These are phyloP conservation scores for Tetracladium maxilliforme DNA, from an alignment of 2,329 filamentous ascomycete genomes.

Conservation along the genomic window DNA sequence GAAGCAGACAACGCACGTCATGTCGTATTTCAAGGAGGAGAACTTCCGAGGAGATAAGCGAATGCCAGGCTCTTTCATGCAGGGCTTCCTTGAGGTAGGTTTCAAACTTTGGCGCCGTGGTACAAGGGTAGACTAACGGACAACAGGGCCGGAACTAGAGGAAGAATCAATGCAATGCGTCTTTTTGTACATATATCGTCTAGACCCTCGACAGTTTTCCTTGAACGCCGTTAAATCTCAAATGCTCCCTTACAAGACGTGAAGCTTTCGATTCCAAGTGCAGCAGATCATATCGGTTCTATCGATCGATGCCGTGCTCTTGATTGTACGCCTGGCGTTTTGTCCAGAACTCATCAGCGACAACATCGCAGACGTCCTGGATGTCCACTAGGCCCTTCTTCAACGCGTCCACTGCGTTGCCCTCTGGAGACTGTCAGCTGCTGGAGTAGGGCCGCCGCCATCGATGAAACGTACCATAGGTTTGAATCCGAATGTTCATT, in stretches of 20 bases:
- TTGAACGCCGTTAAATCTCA: too few species aligned
- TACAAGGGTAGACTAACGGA: not conserved
- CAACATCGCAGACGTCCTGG: slow-evolving; percentile 83
- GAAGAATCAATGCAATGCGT: too few species aligned
- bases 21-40: slow-evolving; percentile 92
- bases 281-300: too few species aligned
- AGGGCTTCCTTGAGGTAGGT: slow-evolving; percentile 83
- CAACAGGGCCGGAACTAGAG: slow-evolving; percentile 9
- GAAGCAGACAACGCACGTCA: slow-evolving; percentile 91
- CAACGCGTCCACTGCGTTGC: slow-evolving; percentile 69
- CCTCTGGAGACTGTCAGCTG: slow-evolving; percentile 35
- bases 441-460: not conserved
- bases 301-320: not conserved
- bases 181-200: too few species aligned
- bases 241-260: too few species aligned
- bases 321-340: too few species aligned
- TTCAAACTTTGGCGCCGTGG: not conserved
- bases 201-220: too few species aligned
- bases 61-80: slow-evolving; percentile 82
- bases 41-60: slow-evolving; percentile 63
- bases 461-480: slow-evolving; percentile 54
- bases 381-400: slow-evolving; percentile 83
- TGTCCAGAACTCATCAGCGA: slow-evolving; percentile 89
- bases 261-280: too few species aligned
- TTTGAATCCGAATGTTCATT: slow-evolving; percentile 97